phyloP scores from a whole-genome alignment of 2,329 filamentous ascomycete genomes.

The Alternaria alternata region DNA sequence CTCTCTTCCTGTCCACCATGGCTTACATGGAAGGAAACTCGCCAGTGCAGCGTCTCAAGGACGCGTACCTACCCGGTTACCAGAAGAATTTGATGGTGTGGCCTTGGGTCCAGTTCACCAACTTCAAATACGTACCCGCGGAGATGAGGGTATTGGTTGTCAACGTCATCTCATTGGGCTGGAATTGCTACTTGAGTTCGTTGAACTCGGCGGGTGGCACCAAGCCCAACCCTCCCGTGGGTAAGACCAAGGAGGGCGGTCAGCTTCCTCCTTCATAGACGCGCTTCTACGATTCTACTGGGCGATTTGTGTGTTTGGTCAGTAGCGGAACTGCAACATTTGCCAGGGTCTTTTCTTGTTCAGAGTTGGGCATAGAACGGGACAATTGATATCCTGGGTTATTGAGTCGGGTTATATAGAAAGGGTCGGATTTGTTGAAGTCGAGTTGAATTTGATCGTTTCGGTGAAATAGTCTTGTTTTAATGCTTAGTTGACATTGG shows the following conservation, averaged over 20 bases:
- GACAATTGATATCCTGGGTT: not conserved
- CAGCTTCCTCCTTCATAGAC: constrained; percentile 37
- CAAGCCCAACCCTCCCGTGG: constrained; percentile 16
- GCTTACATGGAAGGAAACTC: constrained; percentile 76
- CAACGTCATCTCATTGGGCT: constrained; percentile 75
- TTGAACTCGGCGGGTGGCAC: constrained; percentile 46
- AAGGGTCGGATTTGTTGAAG: not conserved
- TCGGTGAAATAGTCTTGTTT: not conserved
- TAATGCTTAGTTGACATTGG: not conserved
- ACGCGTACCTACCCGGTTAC: constrained; percentile 75
- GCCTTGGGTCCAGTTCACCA: constrained; percentile 83
- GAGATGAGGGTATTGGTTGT: constrained; percentile 86
- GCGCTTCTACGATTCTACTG: not conserved
- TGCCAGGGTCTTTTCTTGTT: not conserved
- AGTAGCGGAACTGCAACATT: not conserved
- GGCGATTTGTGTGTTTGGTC: not conserved
- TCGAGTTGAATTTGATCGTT: not conserved
- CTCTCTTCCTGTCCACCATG: constrained; percentile 82
- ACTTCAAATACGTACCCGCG: constrained; percentile 87
- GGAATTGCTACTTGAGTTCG: constrained; percentile 54
- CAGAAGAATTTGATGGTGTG: constrained; percentile 87
- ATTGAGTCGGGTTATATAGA: not conserved
- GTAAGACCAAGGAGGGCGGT: constrained; percentile 34
- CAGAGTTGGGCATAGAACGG: not conserved
- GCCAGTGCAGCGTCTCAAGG: constrained; percentile 73